phyloP scores from a whole-genome alignment of 345 rosid species.

The Geranium brycei region DNA sequence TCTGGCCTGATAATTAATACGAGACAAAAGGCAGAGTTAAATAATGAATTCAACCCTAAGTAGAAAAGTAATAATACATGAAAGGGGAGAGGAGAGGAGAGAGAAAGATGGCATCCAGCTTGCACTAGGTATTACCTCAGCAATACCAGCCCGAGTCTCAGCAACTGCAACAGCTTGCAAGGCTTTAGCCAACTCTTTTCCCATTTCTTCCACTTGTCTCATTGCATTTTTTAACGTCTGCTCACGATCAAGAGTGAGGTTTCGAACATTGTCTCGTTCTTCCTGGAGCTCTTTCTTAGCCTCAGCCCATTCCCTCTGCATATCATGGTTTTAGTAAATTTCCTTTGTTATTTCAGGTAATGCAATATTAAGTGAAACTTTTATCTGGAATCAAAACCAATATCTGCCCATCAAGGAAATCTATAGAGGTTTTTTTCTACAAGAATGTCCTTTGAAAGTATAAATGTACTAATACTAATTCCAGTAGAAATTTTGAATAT shows the following conservation, averaged over 20 bases:
- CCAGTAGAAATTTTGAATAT: too few species aligned
- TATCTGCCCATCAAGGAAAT: too few species aligned
- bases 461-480: too few species aligned
- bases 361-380: too few species aligned
- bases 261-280: constrained; percentile 59
- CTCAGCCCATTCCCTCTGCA: constrained; percentile 91
- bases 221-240: constrained; percentile 56
- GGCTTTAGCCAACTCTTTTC: constrained; percentile 60
- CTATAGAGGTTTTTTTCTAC: too few species aligned
- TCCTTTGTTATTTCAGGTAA: too few species aligned
- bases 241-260: constrained; percentile 50
- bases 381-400: too few species aligned
- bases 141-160: constrained; percentile 73
- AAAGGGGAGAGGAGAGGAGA: not conserved
- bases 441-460: too few species aligned
- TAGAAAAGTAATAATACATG: not conserved
- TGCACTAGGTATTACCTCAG: constrained; percentile 44
- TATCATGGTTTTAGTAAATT: not conserved
- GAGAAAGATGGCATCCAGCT: not conserved
- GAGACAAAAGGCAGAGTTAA: not conserved
- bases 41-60: too few species aligned
- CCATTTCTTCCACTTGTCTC: constrained; percentile 79
- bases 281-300: constrained; percentile 80
- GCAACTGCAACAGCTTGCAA: constrained; percentile 66
- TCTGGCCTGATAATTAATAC: constrained; percentile 33